Evolutionary conservation across 495 filamentous ascomycete species (phyloP), one percentile per base, ranked within the genome.

Genomic region (Trichoderma gamsii): DNA sequence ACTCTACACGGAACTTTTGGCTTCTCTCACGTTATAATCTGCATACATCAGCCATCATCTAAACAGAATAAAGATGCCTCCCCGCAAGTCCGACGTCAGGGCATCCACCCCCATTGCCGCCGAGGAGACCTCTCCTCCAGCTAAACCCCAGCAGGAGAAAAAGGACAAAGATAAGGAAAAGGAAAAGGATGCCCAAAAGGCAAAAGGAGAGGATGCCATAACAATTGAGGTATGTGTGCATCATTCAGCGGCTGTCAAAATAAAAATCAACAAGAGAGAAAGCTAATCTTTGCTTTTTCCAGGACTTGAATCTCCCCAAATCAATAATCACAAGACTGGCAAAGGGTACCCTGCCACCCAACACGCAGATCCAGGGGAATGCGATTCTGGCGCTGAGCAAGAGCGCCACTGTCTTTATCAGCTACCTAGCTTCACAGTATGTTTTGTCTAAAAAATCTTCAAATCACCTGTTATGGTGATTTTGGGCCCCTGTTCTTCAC

Each of bases 321-420:
- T 93, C 92, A n/a, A 90, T 97, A 76, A 92, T 97, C 51, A 90
- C 91, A 63, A 88, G 95, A 27, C 86, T 99, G 7, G 95, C 94
- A 3, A 98, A 98, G 83, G 90, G 92, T 68, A 92, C 97, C n/a
- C 84, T 99, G n/a, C 95, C 95, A 0, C 86, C 93, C 7, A 97
- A 97, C 74, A 97, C 95, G 1, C 90, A 92, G 70, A 91, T 99
- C 65, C 92, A 96, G 72, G 96, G 93, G 70, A 94, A 97, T 78
- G 95, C 95, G 4, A 85, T 97, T 46, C 74, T 95, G 35, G 95
- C 96, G 0, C 87, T 99, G 76, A 90, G 90, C 70, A 97, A 98
- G 81, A 90, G 90, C 67, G 92, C 94, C 4, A 97, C 92, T 2
- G 92, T 99, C 0, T 99, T 99, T 76, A 87, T 98, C 41, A 97